Base-by-base conservation (phyloP, 768 basidiomycete species). In the Infundibulicybe gibba region DNA sequence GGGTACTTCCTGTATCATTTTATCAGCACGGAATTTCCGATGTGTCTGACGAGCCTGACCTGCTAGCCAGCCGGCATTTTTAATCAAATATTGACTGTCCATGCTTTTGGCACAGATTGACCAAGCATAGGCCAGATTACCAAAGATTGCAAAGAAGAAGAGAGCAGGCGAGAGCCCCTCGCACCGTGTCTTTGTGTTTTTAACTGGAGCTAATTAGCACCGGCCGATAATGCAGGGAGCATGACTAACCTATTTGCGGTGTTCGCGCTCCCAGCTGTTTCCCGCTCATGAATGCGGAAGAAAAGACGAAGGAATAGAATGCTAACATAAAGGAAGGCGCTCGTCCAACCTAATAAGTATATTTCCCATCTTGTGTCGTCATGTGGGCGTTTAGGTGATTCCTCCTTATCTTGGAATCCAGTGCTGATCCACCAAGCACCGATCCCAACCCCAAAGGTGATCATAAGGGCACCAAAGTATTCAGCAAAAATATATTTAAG, bases 121-220 rank as follows among this genome's bases (percentile, higher is more conserved):
- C 54, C 84, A 63, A 12, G 83, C 76, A 66, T 91, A 97, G 31
- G 90, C 88, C 43, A 74, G 64, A 62, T 94, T 98, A 38, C 94
- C 95, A 48, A 85, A 75, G 49, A 97, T 92, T n/a, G 92, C 80
- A 65, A 97, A 98, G 64, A 93, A 78, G 69, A 98, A 99, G 54
- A 99, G 76, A n/a, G 88, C 90, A 21, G 93, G 85, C 13, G 90
- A 90, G 44, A 98, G 76, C 13, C 97, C 97, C 58, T 88, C 85
- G 65, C 97, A 98, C 58, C 85, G 81, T 10, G 97, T 97, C 58
- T 84, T 76, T 53, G 81, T 62, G 64, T 95, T 95, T 72, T 94
- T 93, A n/a, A 76, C 92, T 94, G 35, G 44, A 31, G 48, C 65
- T 47, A 62, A 55, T 43, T 31, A 54, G 38, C 32, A 41, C 32